phyloP scores from a whole-genome alignment of 2,329 filamentous ascomycete species.

The Helotiales sp. region DNA sequence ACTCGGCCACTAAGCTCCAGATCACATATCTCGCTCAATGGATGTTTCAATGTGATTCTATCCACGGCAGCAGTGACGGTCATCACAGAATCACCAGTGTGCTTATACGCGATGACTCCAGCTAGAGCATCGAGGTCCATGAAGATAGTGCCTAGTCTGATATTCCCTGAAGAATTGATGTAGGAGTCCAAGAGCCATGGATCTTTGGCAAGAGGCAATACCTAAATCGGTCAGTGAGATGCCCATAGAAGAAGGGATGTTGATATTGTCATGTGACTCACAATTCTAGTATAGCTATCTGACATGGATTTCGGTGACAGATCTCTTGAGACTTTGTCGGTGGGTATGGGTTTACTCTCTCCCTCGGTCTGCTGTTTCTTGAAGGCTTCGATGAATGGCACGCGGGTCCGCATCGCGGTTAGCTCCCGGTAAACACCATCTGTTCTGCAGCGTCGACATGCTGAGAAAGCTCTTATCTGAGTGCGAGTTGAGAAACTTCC shows the following conservation, averaged over 20 bases:
- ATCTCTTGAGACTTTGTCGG: conserved; percentile 44
- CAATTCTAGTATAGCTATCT: conserved; percentile 65
- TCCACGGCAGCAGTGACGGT: conserved; percentile 43
- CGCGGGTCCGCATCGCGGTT: conserved; percentile 59
- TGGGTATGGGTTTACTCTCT: not conserved
- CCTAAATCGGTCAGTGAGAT: conserved; percentile 40
- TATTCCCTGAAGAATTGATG: conserved; percentile 67
- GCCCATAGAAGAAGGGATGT: no score
- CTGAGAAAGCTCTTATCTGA: conserved; percentile 23
- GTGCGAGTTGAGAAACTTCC: not conserved
- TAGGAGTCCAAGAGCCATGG: conserved; percentile 72
- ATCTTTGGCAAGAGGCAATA: conserved; percentile 64
- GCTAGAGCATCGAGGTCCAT: conserved; percentile 74
- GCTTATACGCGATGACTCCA: conserved; percentile 69
- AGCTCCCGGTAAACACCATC: conserved; percentile 62
- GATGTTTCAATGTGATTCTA: conserved; percentile 53
- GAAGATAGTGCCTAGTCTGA: conserved; percentile 51
- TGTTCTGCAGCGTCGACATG: conserved; percentile 19
- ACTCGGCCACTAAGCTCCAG: conserved; percentile 57
- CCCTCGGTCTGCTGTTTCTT: conserved; percentile 46
- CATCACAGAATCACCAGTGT: conserved; percentile 59
- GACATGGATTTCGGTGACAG: conserved; percentile 64
- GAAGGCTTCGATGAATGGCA: conserved; percentile 69
- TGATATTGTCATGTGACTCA: conserved; percentile 40
- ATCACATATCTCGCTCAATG: conserved; percentile 68